phyloP scores from a whole-genome alignment of 2,329 filamentous ascomycete genomes.

The Aspergillus pseudotamarii region DNA sequence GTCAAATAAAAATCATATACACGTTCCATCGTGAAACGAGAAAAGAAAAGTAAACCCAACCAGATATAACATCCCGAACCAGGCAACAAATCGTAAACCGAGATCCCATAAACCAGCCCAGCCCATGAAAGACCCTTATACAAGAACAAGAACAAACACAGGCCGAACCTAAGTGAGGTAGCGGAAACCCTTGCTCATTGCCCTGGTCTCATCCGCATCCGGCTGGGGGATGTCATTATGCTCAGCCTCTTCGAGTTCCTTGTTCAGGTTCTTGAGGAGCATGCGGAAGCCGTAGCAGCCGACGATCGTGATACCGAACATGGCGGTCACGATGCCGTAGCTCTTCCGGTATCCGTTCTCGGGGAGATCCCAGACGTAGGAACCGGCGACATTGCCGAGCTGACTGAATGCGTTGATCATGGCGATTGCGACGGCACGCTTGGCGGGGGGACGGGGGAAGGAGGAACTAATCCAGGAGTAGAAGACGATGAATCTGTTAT shows the following conservation, averaged over 20 bases:
- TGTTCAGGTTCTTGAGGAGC: slow-evolving; percentile 55
- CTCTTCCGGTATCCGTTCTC: slow-evolving; percentile 65
- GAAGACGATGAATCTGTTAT: slow-evolving; percentile 55
- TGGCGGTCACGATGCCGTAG: slow-evolving; percentile 65
- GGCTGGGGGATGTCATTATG: neutral
- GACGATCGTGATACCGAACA: slow-evolving; percentile 65
- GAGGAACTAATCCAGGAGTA: slow-evolving; percentile 77
- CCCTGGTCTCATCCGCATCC: neutral
- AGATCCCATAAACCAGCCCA: neutral
- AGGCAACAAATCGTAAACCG: neutral
- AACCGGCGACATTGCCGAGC: slow-evolving; percentile 65
- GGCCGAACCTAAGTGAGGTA: neutral
- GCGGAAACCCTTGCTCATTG: neutral
- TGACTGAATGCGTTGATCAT: slow-evolving; percentile 62
- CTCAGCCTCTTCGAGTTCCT: slow-evolving; percentile 59
- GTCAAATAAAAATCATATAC: neutral
- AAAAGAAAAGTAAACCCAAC: neutral
- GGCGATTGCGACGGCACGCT: slow-evolving; percentile 71
- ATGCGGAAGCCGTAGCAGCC: slow-evolving; percentile 28
- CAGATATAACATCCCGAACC: neutral
- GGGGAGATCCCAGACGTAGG: slow-evolving; percentile 64
- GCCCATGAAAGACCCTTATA: neutral
- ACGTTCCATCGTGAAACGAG: neutral
- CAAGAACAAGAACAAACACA: neutral
- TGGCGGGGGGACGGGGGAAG: slow-evolving; percentile 73